Base-by-base conservation (phyloP, 2,329 filamentous ascomycete genomes). In the Sarocladium kiliense region DNA sequence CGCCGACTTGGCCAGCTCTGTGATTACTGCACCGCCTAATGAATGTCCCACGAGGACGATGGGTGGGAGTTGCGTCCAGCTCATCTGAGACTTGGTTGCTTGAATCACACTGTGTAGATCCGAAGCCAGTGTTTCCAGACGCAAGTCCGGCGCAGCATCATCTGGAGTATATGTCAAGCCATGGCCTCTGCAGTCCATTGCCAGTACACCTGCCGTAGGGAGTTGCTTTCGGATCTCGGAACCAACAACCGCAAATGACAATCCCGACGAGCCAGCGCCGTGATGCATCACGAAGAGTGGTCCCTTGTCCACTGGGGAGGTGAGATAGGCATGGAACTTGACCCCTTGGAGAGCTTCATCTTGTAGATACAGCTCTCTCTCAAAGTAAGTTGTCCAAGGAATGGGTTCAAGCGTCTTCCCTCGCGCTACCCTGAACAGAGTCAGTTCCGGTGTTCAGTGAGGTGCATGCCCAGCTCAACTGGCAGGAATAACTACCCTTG, bases 251-350 rank as follows among this genome's bases (percentile, higher is more conserved):
- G 92, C 92, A 71, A 97, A 99, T 2, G 91, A 96, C 57, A 97
- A 81, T 6, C 89, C 95, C 0, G 92, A 96, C 3, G 92, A 96
- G 16, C 94, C 94, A 39, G 90, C 94, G 37, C 94, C 94, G 72
- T 99, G 94, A 67, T 99, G 94, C 72, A 89, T 90, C 57, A 97
- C 87, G 70, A 99, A 92, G 4, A 99, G 77, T 0, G 93, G 91
- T 0, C 88, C 89, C 58, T 81, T 80, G 36, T 80, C 85, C 41
- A 80, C 79, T 9, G 93, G 92, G 1, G 91, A 91, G 19, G 85
- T 96, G 42, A 97, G 77, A 69, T 97, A 97, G 56, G 84, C 89
- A 74, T 99, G 94, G 66, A 92, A 88, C 53, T 77, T 82, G 41
- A 90, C 81, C 21, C 73, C 61, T 12, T 68, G 64, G 11, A 69